These are phyloP conservation scores for Betula pendula DNA, from an alignment of 306 rosid genomes.

Conservation along the genomic window DNA sequence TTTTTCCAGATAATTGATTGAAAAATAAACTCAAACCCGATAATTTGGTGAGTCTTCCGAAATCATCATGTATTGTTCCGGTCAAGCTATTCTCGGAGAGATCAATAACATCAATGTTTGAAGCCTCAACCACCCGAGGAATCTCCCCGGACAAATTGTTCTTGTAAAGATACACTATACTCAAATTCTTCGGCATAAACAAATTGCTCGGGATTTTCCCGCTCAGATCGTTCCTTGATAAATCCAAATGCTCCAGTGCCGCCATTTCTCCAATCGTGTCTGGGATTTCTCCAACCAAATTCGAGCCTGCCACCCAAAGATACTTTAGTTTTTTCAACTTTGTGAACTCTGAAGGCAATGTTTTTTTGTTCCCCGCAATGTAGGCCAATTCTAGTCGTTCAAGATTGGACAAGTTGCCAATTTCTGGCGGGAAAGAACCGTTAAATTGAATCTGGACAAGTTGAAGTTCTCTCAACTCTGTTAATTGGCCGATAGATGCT, in stretches of 20 bases:
- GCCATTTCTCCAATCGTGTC: constrained; percentile 19
- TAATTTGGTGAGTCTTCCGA: constrained; percentile 51
- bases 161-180: constrained; percentile 4
- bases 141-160: too few species aligned
- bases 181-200: constrained; percentile 49
- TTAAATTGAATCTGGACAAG: too few species aligned
- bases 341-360: constrained; percentile 37
- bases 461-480: too few species aligned
- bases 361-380: constrained; percentile 13
- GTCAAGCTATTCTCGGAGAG: constrained; percentile 42
- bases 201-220: constrained; percentile 56
- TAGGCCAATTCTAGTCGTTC: constrained; percentile 26
- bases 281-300: too few species aligned
- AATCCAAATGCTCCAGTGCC: constrained; percentile 50
- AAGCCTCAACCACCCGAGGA: too few species aligned
- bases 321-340: constrained; percentile 27
- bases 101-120: constrained; percentile 41
- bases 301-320: constrained; percentile 1
- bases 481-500: too few species aligned
- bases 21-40: constrained; percentile 27
- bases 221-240: constrained; percentile 32
- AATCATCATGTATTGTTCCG: constrained; percentile 52
- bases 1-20: constrained; percentile 54
- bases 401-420: too few species aligned
- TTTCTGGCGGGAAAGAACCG: too few species aligned